Evolutionary conservation across 176 grass and related monocot species (phyloP).

Genomic region (Urochloa ruziziensis): DNA sequence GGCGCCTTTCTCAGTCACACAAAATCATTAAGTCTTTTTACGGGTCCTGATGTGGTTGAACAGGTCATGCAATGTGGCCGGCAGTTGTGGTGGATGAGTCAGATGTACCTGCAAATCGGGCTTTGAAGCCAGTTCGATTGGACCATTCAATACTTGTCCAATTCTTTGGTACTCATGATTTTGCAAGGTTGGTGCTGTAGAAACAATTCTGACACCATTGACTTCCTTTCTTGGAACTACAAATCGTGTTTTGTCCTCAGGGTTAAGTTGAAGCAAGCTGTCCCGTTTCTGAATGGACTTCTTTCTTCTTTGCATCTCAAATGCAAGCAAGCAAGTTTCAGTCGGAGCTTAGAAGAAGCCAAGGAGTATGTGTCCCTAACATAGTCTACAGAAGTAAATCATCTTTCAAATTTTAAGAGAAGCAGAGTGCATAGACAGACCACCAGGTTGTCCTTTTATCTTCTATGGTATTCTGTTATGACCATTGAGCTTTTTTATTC

Average conservation of each 20-base stretch:
- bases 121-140: constrained; percentile 60
- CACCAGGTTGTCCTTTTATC: constrained; percentile 10
- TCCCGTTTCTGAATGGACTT: constrained; percentile 91
- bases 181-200: constrained; percentile 79
- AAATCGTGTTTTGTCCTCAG: constrained; percentile 49
- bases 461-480: constrained; percentile 4
- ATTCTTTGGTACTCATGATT: constrained; percentile 99
- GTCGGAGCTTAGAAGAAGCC: constrained; percentile 90
- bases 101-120: constrained; percentile 50
- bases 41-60: constrained; percentile 36
- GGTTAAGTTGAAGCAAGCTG: constrained; percentile 81
- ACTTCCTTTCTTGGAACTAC: constrained; percentile 30
- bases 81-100: constrained; percentile 90
- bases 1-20: background rate
- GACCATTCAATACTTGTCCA: constrained; percentile 85
- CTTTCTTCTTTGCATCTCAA: constrained; percentile 92
- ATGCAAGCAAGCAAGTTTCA: constrained; percentile 90
- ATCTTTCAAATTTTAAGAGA: background rate
- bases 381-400: background rate
- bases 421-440: background rate
- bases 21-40: constrained; percentile 24
- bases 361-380: constrained; percentile 67
- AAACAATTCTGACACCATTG: constrained; percentile 17
- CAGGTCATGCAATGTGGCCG: constrained; percentile 99
- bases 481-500: constrained; percentile 2